Percentiles rank a stretch among this genome's conserved stretches.
Conservation (phyloP, 2,329 filamentous ascomycete species). For the Aspergillus melleus region DNA sequence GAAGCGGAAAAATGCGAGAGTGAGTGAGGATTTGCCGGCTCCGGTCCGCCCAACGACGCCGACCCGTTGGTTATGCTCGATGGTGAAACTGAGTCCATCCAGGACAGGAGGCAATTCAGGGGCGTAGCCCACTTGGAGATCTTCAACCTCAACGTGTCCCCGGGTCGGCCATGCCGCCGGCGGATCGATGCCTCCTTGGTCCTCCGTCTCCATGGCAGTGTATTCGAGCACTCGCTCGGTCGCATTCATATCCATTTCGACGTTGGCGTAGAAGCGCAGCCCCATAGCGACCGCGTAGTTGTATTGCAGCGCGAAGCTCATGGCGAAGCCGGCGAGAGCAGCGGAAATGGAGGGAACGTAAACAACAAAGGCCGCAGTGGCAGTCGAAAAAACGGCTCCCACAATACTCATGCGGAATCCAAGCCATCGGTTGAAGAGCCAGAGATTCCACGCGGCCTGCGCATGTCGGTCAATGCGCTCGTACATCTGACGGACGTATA, state of each 20-base stretch:
- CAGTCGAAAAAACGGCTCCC: conserved; percentile 66
- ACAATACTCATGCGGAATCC: conserved; percentile 72
- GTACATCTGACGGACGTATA: conserved; percentile 70
- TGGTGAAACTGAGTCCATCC: conserved; percentile 20
- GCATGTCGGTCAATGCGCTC: conserved; percentile 66
- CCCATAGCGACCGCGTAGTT: conserved; percentile 66
- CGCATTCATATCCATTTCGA: conserved; percentile 78
- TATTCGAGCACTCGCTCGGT: conserved; percentile 77
- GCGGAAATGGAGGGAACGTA: conserved; percentile 63
- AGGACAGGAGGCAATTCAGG: conserved; percentile 57
- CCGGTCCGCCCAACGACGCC: conserved; percentile 33
- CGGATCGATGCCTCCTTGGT: conserved; percentile 60
- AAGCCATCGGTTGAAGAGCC: conserved; percentile 76
- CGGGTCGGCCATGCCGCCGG: conserved; percentile 74
- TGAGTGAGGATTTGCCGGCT: conserved; percentile 29
- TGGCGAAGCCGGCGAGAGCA: conserved; percentile 71
- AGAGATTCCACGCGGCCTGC: conserved; percentile 65
- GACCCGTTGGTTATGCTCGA: conserved; percentile 24
- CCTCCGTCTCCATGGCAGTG: conserved; percentile 66
- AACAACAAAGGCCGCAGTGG: conserved; percentile 67
- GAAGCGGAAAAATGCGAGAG: conserved; percentile 26
- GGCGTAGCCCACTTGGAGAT: conserved; percentile 71
- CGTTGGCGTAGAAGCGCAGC: conserved; percentile 66
- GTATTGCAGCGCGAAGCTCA: conserved; percentile 74
- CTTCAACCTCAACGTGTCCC: conserved; percentile 69